These are phyloP conservation scores for Waitea zeae DNA, from an alignment of 1,284 basidiomycete genomes.

Conservation along the genomic window DNA sequence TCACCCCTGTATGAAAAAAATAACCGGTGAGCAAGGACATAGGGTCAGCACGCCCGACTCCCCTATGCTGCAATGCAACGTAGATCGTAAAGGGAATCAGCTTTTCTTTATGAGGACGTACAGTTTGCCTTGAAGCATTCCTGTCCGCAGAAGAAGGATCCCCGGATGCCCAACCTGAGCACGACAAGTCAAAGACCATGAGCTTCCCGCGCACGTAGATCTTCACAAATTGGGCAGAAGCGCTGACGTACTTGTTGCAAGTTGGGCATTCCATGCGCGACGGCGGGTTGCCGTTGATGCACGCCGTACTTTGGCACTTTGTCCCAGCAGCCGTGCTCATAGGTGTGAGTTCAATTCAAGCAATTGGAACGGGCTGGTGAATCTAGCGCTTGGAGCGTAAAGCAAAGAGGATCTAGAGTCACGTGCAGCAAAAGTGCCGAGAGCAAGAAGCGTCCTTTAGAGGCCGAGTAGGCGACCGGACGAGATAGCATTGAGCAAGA, in stretches of 20 bases:
- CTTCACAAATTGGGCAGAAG: constrained; percentile 4
- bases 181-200: constrained; percentile 2
- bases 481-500: too few species aligned
- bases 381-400: too few species aligned
- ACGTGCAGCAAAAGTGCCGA: too few species aligned
- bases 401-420: too few species aligned
- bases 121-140: constrained; percentile 77
- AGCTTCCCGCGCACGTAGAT: constrained; percentile 6
- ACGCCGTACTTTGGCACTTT: constrained; percentile 51
- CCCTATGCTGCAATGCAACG: too few species aligned
- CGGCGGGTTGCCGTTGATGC: constrained; percentile 58
- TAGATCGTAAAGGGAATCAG: too few species aligned
- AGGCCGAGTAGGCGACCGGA: too few species aligned
- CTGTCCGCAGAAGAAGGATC: constrained; percentile 73
- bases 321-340: constrained; percentile 15
- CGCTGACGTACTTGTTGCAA: constrained; percentile 49
- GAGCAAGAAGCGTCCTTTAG: too few species aligned
- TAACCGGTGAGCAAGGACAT: too few species aligned
- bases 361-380: too few species aligned
- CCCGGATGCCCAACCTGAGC: constrained; percentile 57
- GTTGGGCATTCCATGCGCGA: constrained; percentile 70
- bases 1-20: constrained; percentile 12
- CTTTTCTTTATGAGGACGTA: constrained; percentile 30
- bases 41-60: too few species aligned
- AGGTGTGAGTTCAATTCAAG: too few species aligned